These are phyloP conservation scores for Venturia aucupariae DNA, from an alignment of 2,329 filamentous ascomycete species.

Conservation along the genomic window DNA sequence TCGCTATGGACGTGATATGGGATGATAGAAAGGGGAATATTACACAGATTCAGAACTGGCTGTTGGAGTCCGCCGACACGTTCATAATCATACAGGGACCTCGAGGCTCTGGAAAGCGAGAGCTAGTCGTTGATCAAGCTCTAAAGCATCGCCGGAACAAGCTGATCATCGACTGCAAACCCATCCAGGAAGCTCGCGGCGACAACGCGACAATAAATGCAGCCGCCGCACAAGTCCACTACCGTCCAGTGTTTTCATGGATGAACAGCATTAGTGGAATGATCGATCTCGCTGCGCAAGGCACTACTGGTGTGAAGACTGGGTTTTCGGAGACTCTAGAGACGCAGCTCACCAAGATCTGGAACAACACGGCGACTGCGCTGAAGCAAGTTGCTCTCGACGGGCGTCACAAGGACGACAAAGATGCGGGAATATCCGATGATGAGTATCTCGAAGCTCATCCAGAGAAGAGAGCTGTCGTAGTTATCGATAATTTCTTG, in stretches of 20 bases:
- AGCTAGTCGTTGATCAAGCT: slow-evolving; percentile 77
- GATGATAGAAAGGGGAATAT: slow-evolving; percentile 77
- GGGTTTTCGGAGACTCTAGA: slow-evolving; percentile 91
- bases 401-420: slow-evolving; percentile 59
- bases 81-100: slow-evolving; percentile 93
- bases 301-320: slow-evolving; percentile 87
- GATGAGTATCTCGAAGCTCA: slow-evolving; percentile 88
- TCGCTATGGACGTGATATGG: slow-evolving; percentile 73
- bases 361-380: slow-evolving; percentile 71
- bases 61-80: slow-evolving; percentile 80
- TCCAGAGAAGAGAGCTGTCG: slow-evolving; percentile 70
- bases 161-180: slow-evolving; percentile 84
- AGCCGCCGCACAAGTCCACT: slow-evolving; percentile 76
- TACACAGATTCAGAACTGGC: slow-evolving; percentile 71
- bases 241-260: slow-evolving; percentile 90
- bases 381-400: slow-evolving; percentile 69
- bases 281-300: slow-evolving; percentile 84
- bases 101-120: slow-evolving; percentile 80
- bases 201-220: slow-evolving; percentile 77
- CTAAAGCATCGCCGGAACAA: slow-evolving; percentile 68
- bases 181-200: slow-evolving; percentile 80
- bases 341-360: slow-evolving; percentile 79
- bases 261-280: slow-evolving; percentile 91
- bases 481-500: slow-evolving; percentile 87
- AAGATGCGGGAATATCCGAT: slow-evolving; percentile 61